Evolutionary conservation across 2,329 filamentous ascomycete species (phyloP).

Genomic region (Sclerotinia subarctica): DNA sequence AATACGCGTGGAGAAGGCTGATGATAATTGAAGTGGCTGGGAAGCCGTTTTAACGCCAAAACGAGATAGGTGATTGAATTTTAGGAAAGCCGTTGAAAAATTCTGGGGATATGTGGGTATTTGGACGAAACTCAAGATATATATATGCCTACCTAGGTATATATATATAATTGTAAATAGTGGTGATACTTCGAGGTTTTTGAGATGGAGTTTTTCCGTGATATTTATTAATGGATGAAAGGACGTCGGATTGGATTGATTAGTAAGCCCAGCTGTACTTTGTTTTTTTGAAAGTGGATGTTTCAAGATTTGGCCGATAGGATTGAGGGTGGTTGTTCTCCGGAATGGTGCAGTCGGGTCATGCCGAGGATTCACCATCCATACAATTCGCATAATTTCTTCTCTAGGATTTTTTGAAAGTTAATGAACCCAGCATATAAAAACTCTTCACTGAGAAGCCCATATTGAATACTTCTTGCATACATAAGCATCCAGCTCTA

Average conservation of each 20-base stretch:
- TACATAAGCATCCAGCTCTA: not conserved
- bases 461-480: not conserved
- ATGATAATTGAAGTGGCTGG: slow-evolving; percentile 24
- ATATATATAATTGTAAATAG: not conserved
- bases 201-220: not conserved
- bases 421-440: not conserved
- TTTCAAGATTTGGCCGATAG: not conserved
- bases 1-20: slow-evolving; percentile 26
- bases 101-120: not conserved
- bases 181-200: not conserved
- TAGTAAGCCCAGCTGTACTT: not conserved
- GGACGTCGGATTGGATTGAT: not conserved
- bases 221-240: not conserved
- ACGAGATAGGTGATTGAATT: not conserved
- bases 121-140: not conserved
- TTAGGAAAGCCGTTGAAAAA: not conserved
- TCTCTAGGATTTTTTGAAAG: not conserved
- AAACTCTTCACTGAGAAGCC: not conserved
- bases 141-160: no score
- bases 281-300: not conserved
- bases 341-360: not conserved
- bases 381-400: not conserved
- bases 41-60: slow-evolving; percentile 13
- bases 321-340: not conserved
- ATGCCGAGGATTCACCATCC: not conserved